A percentile compares a stretch with the other conserved stretches of the same genome.
Evolutionary conservation across 1,139 yeast species (phyloP).

Genomic region (Meyerozyma elateridarum): DNA sequence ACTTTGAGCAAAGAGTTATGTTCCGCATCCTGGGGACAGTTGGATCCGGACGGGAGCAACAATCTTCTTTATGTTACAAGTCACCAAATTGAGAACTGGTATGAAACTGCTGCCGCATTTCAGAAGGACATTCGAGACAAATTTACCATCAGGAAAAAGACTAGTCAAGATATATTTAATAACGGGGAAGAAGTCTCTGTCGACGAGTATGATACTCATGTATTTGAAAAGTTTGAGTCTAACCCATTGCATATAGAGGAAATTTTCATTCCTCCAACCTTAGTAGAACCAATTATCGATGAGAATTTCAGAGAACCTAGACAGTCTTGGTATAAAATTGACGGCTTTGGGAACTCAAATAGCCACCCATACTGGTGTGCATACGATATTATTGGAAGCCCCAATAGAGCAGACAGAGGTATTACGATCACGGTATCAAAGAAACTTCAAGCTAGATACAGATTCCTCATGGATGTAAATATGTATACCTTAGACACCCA

Average conservation of each 20-base stretch:
- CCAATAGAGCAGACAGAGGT: constrained; percentile 10
- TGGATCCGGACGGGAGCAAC: constrained; percentile 21
- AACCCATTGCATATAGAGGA: constrained; percentile 21
- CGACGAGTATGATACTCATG: constrained; percentile 7
- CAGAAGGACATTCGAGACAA: constrained; percentile 14
- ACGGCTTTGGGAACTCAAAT: constrained; percentile 13
- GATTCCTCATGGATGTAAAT: constrained; percentile 9
- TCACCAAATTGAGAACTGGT: constrained; percentile 33
- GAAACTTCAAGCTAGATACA: constrained; percentile 7
- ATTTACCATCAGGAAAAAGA: constrained; percentile 10
- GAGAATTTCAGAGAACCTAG: constrained; percentile 20
- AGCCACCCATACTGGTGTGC: constrained; percentile 32
- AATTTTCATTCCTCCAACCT: constrained; percentile 21
- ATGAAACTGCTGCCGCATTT: constrained; percentile 13
- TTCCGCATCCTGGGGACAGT: constrained; percentile 38
- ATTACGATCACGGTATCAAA: constrained; percentile 6
- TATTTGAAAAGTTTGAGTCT: constrained; percentile 11
- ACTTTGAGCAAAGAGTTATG: constrained; percentile 30
- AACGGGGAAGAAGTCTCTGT: constrained; percentile 4
- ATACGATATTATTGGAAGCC: constrained; percentile 29
- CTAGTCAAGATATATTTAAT: constrained; percentile 10
- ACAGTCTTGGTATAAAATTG: constrained; percentile 21
- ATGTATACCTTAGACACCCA: constrained; percentile 1
- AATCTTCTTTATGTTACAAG: constrained; percentile 28
- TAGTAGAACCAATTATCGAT: constrained; percentile 14